phyloP scores from a whole-genome alignment of 2,329 filamentous ascomycete genomes.

The Plectosphaerella plurivora region DNA sequence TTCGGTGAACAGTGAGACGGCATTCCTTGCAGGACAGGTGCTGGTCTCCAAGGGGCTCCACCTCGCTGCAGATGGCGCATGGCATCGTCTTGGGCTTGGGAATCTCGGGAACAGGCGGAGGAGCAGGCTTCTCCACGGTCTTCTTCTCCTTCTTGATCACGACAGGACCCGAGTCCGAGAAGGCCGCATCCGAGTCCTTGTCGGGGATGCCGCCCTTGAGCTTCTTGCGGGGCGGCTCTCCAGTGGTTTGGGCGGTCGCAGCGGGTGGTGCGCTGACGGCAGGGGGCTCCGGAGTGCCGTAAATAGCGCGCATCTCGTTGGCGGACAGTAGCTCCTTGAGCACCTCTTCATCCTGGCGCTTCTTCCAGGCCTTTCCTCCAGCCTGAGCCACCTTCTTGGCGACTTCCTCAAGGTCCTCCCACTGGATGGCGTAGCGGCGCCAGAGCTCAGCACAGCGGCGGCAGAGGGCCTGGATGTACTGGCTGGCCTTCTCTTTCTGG shows the following conservation, averaged over 20 bases:
- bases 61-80: constrained; percentile 76
- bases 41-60: constrained; percentile 68
- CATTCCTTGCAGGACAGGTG: constrained; percentile 82
- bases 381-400: constrained; percentile 79
- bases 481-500: constrained; percentile 71
- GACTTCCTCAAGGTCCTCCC: constrained; percentile 89
- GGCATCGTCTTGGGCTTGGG: constrained; percentile 76
- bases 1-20: constrained; percentile 83
- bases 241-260: constrained; percentile 20
- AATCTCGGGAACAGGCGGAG: constrained; percentile 66
- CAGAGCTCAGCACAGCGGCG: constrained; percentile 87
- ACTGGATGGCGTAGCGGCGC: constrained; percentile 93
- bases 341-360: constrained; percentile 87
- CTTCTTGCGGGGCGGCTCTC: constrained; percentile 62
- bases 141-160: constrained; percentile 51
- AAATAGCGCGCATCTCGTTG: constrained; percentile 53
- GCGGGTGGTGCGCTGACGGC: constrained; percentile 21
- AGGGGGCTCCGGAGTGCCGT: constrained; percentile 26
- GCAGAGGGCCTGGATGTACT: constrained; percentile 79
- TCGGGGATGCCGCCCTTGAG: constrained; percentile 47
- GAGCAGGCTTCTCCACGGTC: constrained; percentile 48
- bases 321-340: constrained; percentile 66
- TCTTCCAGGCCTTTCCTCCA: constrained; percentile 79
- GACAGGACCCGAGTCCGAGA: constrained; percentile 35
- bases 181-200: constrained; percentile 42